Percentiles rank a stretch among this genome's conserved stretches.
Conservation (phyloP, 1,284 basidiomycete genomes). For the Leccinum solheimii region DNA sequence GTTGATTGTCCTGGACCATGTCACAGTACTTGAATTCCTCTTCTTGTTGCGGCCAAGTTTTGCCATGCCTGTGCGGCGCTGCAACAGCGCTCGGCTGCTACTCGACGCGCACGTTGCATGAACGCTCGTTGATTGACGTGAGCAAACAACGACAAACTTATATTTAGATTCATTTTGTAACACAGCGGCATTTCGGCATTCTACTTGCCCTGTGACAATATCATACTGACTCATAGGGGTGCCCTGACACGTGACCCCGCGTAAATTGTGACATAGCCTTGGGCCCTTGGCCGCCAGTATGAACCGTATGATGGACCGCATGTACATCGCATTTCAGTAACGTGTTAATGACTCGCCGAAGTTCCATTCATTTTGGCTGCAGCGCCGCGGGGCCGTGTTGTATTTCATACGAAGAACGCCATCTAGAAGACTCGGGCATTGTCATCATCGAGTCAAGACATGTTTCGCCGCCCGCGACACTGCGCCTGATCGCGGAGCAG, state of each 20-base stretch:
- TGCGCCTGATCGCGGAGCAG: constrained; percentile 6
- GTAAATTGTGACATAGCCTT: neutral
- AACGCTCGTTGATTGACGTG: neutral
- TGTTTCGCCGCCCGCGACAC: neutral
- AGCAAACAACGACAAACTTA: constrained; percentile 9
- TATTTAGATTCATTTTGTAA: neutral
- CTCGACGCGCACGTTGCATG: neutral
- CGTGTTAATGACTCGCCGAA: neutral
- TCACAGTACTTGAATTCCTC: neutral
- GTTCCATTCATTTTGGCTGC: constrained; percentile 7
- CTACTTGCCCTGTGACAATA: neutral
- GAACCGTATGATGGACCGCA: neutral
- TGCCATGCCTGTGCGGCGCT: neutral
- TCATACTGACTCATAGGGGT: neutral
- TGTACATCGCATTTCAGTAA: neutral
- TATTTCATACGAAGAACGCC: neutral
- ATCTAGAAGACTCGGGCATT: neutral
- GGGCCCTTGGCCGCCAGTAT: too few relatives aligned
- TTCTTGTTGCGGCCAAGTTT: neutral
- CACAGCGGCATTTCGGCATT: constrained; percentile 9
- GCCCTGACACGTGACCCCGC: neutral
- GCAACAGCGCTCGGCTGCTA: neutral
- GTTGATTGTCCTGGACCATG: neutral
- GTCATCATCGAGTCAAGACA: neutral
- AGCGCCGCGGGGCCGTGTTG: neutral